A percentile compares a stretch with the other conserved stretches of the same genome.
Conservation (phyloP, 352 stramenopile species). For the Peronospora destructor region DNA sequence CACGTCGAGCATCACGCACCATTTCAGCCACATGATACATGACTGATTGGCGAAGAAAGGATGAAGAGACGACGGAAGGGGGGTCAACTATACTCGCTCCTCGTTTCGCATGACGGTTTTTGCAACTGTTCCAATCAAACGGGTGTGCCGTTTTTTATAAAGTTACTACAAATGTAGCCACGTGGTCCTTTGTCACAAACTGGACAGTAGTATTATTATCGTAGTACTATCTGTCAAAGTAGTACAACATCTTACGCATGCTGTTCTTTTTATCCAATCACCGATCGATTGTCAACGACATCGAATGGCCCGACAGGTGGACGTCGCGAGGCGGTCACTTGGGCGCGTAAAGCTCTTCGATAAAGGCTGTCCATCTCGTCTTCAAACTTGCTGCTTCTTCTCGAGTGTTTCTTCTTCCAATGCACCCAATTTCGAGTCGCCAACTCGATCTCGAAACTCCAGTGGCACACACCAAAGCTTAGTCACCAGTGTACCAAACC, state of each 20-base stretch:
- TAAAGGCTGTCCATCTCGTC: slow-evolving; percentile 1
- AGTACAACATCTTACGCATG: no score
- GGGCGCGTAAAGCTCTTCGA: slow-evolving; percentile 6
- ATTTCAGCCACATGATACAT: slow-evolving; percentile 86
- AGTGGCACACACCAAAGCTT: slow-evolving; percentile 33
- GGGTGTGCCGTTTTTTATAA: no score
- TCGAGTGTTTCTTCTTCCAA: slow-evolving; percentile 10
- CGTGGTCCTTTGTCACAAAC: no score
- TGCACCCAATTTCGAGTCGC: slow-evolving; percentile 3
- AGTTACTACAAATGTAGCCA: no score
- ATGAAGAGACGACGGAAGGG: not conserved
- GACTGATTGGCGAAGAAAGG: not conserved
- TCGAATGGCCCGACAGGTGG: slow-evolving; percentile 4
- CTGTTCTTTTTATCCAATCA: no score
- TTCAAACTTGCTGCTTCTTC: slow-evolving; percentile 6
- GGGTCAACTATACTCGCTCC: not conserved
- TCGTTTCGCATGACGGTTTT: no score
- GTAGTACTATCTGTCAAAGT: no score
- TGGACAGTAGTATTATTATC: no score
- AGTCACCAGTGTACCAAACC: slow-evolving; percentile 21
- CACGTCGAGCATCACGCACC: slow-evolving; percentile 66
- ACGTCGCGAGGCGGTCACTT: slow-evolving; percentile 12
- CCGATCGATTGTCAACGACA: no score
- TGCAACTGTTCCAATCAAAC: no score
- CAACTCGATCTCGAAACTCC: slow-evolving; percentile 10